Evolutionary conservation across 164 flowering plant species (phyloP), one percentile per base, ranked within the genome.

Genomic region (Umbellularia californica): DNA sequence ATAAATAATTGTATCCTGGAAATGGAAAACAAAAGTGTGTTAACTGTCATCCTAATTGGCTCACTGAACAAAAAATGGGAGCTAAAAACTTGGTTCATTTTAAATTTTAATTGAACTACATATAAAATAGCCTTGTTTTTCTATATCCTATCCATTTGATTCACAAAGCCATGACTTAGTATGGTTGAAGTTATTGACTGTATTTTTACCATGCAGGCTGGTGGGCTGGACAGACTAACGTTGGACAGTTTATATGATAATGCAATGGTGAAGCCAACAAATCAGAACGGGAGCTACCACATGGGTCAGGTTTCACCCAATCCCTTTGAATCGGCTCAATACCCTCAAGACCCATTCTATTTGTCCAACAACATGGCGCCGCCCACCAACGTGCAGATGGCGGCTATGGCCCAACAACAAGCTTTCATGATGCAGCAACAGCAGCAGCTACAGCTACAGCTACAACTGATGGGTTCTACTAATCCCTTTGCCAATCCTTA

Each of bases 231-330:
- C 77, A 83, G 75, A 71, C 72, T 82, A 23, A 79, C 77, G 17
- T 77, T 83, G 47, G 85, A 85, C 71, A 83, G 85, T 81, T 71
- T 87, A 67, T 83, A 87, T 58, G 83, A 85, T 11, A 71, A 73
- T 66, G 83, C 85, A 67, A 50, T 79, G 58, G 69, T 75, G 17
- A 73, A 77, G 69, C 68, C 68, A 60, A 12, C 78, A 25, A 83
- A 74, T 52, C 72, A 64, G 70, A 77, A 77, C 22, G 79, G 71
- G 22, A 55, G 69, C 58, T 72, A 74, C 63, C 76, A 81, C 23
- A 24, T 63, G 35, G 79, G 73, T 12, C 79, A 74, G 77, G 72
- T 68, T 24, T 66, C 81, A 24, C 75, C 77, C 2, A 86, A 82
- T 72, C 88, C 84, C 47, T 86, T 78, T 28, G 82, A 73, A 70